Percentiles rank a stretch among this genome's conserved stretches.
Conservation (phyloP, 2,329 filamentous ascomycete genomes). For the Hypoxylon sp. region DNA sequence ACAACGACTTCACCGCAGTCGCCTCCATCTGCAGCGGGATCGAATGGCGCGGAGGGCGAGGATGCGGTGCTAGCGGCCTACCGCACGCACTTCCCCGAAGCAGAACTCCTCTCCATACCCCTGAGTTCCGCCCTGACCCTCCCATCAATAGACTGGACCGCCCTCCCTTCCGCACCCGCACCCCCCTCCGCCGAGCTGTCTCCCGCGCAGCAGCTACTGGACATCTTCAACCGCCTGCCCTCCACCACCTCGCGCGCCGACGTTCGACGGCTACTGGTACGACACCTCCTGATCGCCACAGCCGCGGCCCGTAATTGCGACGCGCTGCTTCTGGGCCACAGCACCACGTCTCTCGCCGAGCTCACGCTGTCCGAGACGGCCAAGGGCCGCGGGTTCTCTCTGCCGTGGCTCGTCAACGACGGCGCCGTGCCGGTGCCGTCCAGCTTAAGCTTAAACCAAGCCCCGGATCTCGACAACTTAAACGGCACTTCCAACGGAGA, state of each 20-base stretch:
- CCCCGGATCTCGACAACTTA: slow-evolving; percentile 22
- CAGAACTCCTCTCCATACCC: slow-evolving; percentile 73
- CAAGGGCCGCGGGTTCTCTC: slow-evolving; percentile 87
- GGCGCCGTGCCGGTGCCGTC: slow-evolving; percentile 64
- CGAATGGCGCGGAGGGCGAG: neutral
- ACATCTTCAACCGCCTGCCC: slow-evolving; percentile 72
- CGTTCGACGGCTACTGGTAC: slow-evolving; percentile 77
- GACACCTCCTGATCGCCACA: slow-evolving; percentile 77
- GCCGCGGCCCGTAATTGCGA: slow-evolving; percentile 74
- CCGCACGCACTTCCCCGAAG: slow-evolving; percentile 73
- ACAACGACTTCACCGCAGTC: neutral
- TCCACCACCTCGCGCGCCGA: slow-evolving; percentile 85
- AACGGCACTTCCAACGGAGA: neutral
- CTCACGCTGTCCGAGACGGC: slow-evolving; percentile 89
- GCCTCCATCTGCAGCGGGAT: neutral
- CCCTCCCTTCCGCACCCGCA: slow-evolving; percentile 53
- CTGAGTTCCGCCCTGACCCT: slow-evolving; percentile 72
- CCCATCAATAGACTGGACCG: slow-evolving; percentile 68
- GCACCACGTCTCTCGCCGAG: slow-evolving; percentile 88
- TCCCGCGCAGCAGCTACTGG: slow-evolving; percentile 59
- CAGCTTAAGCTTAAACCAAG: slow-evolving; percentile 17
- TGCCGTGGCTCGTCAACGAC: slow-evolving; percentile 87
- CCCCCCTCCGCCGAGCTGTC: slow-evolving; percentile 1
- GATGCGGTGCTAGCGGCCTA: slow-evolving; percentile 55
- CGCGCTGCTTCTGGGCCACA: slow-evolving; percentile 85